phyloP scores from a whole-genome alignment of 805 yeast genomes.

The Metschnikowia lachancei region DNA sequence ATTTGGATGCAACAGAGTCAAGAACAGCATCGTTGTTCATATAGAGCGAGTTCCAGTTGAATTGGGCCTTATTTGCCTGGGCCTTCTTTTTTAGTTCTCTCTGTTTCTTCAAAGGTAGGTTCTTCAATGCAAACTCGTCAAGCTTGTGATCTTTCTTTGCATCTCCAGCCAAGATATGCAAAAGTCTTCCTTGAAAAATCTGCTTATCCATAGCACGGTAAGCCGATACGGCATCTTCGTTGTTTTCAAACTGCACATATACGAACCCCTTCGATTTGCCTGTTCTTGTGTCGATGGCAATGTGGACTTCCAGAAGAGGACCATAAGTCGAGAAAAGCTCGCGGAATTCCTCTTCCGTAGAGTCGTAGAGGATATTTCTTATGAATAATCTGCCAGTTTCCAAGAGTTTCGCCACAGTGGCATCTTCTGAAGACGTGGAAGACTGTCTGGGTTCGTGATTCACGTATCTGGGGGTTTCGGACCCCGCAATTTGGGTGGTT shows the following conservation, averaged over 20 bases:
- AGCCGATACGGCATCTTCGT: slow-evolving; percentile 75
- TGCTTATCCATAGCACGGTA: slow-evolving; percentile 74
- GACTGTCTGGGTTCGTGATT: slow-evolving; percentile 16
- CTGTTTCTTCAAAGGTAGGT: slow-evolving; percentile 90
- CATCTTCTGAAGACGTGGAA: slow-evolving; percentile 41
- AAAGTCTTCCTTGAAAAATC: slow-evolving; percentile 88
- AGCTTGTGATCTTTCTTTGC: slow-evolving; percentile 76
- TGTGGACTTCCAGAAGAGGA: slow-evolving; percentile 78
- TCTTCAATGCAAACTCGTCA: slow-evolving; percentile 88
- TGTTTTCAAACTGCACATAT: slow-evolving; percentile 67
- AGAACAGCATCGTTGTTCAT: slow-evolving; percentile 90
- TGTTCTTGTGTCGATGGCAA: slow-evolving; percentile 87
- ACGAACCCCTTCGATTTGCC: slow-evolving; percentile 93
- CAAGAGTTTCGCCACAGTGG: slow-evolving; percentile 49
- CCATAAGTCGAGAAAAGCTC: slow-evolving; percentile 69
- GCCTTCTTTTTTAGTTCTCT: slow-evolving; percentile 77
- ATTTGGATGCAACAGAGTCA: slow-evolving; percentile 78
- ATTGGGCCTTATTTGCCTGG: slow-evolving; percentile 80
- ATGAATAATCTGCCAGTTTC: slow-evolving; percentile 81
- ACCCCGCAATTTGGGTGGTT: background rate
- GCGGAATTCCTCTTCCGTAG: slow-evolving; percentile 76
- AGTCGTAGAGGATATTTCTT: slow-evolving; percentile 77
- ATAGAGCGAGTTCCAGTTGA: slow-evolving; percentile 92
- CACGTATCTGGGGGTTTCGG: background rate
- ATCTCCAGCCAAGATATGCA: slow-evolving; percentile 86